These are phyloP conservation scores for Chlorella sp. DNA, from an alignment of 139 green algal species.

Conservation along the genomic window DNA sequence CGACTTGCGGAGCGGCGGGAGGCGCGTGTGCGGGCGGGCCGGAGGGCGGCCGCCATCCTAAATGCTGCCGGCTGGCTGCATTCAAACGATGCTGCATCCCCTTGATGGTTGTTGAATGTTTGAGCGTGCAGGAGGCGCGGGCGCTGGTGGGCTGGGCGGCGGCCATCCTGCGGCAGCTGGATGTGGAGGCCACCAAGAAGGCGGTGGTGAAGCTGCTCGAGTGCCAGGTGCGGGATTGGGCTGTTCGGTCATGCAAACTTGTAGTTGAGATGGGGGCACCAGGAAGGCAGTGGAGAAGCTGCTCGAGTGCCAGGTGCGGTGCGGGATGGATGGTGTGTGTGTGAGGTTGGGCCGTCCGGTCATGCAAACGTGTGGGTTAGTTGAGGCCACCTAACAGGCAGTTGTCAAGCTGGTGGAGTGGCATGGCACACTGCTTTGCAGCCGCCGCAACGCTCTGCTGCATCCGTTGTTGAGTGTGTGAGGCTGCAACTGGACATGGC, in stretches of 20 bases:
- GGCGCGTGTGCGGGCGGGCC: too few relatives aligned
- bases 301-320: background rate
- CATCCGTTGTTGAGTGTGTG: constrained; percentile 14
- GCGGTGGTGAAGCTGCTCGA: constrained; percentile 75
- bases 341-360: too few relatives aligned
- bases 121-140: constrained; percentile 45
- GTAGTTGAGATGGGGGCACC: background rate
- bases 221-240: constrained; percentile 44
- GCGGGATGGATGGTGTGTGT: background rate
- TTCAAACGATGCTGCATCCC: too few relatives aligned
- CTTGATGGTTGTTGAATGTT: too few relatives aligned
- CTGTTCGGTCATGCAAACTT: background rate
- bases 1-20: too few relatives aligned
- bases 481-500: too few relatives aligned
- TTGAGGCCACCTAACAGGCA: too few relatives aligned
- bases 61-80: too few relatives aligned
- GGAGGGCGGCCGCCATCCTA: too few relatives aligned
- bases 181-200: constrained; percentile 58
- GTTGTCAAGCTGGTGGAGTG: too few relatives aligned
- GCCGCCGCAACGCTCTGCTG: background rate
- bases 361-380: too few relatives aligned
- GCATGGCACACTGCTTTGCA: too few relatives aligned
- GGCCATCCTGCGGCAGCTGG: constrained; percentile 55
- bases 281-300: background rate
- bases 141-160: constrained; percentile 64